A percentile compares a stretch with the other conserved stretches of the same genome.
Conservation (phyloP, 768 basidiomycete species). For the Kwoniella shandongensis region DNA sequence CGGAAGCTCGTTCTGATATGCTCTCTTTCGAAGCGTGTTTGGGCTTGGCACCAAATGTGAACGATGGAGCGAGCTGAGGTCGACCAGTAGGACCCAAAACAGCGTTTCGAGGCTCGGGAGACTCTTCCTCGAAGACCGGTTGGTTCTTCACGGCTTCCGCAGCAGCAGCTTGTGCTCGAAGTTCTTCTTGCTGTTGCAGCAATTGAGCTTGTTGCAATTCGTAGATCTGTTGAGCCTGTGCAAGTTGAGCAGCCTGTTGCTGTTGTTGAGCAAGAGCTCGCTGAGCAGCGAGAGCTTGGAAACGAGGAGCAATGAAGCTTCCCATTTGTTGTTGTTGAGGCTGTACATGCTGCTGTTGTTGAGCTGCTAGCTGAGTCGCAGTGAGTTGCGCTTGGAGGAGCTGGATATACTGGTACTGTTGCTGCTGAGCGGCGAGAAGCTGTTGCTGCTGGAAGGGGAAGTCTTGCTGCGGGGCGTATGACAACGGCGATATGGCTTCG, state of each 20-base stretch:
- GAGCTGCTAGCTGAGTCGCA: conserved; percentile 54
- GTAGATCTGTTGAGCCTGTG: conserved; percentile 51
- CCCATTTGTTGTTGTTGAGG: conserved; percentile 60
- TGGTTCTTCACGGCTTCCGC: conserved; percentile 29
- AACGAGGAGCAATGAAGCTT: conserved; percentile 83
- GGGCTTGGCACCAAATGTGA: conserved; percentile 73
- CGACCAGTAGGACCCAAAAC: conserved; percentile 62
- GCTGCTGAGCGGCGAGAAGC: conserved; percentile 40
- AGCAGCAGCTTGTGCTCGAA: conserved; percentile 22
- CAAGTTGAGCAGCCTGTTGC: conserved; percentile 55
- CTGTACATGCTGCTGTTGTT: conserved; percentile 58
- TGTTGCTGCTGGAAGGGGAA: conserved; percentile 40
- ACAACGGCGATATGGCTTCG: conserved; percentile 22
- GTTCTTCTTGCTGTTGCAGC: conserved; percentile 22
- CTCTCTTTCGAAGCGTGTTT: conserved; percentile 54
- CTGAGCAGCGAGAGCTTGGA: conserved; percentile 69
- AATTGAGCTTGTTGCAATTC: conserved; percentile 39
- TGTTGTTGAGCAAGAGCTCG: conserved; percentile 35
- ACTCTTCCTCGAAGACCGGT: conserved; percentile 48
- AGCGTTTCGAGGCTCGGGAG: conserved; percentile 33
- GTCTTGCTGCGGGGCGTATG: conserved; percentile 24
- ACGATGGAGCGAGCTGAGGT: conserved; percentile 84
- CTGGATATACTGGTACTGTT: conserved; percentile 47
- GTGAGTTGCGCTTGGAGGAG: conserved; percentile 67
- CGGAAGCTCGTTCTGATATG: conserved; percentile 12